These are phyloP conservation scores for Colletotrichum orbiculare DNA, from an alignment of 2,329 filamentous ascomycete species.

Conservation along the genomic window DNA sequence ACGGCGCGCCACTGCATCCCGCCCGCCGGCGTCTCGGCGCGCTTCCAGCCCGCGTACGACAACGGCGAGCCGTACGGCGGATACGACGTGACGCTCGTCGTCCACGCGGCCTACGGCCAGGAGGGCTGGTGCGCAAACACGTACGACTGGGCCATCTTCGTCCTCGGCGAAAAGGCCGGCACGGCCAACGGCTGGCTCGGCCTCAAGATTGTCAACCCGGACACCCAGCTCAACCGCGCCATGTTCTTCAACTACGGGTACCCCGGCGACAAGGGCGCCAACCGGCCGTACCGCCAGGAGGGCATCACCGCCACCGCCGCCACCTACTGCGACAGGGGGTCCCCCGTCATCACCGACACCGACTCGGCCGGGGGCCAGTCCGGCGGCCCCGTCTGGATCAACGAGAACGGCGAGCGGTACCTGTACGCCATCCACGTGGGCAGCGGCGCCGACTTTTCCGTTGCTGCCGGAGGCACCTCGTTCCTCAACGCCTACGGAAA, in stretches of 20 bases:
- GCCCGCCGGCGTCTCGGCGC: conserved; percentile 34
- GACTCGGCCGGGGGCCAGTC: conserved; percentile 26
- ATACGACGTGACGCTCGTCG: conserved; percentile 14
- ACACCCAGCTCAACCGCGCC: conserved; percentile 30
- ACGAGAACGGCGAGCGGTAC: conserved; percentile 23
- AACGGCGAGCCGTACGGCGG: conserved; percentile 37
- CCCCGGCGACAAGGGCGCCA: conserved; percentile 37
- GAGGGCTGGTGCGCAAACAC: conserved; percentile 28
- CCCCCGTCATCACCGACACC: conserved; percentile 21
- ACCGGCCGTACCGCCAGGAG: conserved; percentile 35
- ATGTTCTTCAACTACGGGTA: conserved; percentile 40
- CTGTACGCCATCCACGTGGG: conserved; percentile 28
- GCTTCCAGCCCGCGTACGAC: conserved; percentile 42
- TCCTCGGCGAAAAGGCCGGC: conserved; percentile 42
- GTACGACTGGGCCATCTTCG: conserved; percentile 43
- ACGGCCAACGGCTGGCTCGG: conserved; percentile 42
- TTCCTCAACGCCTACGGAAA: conserved; percentile 19
- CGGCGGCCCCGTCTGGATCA: conserved; percentile 26
- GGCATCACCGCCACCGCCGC: conserved; percentile 25
- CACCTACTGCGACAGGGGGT: conserved; percentile 20
- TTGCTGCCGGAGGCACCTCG: conserved; percentile 19
- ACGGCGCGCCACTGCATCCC: conserved; percentile 44
- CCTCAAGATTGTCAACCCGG: conserved; percentile 35
- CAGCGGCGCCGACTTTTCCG: neutral
- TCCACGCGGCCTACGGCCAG: conserved; percentile 19